Percentiles rank a stretch among this genome's conserved stretches.
Conservation (phyloP, 129 eudicot species). For the Heracleum sosnowskyi region DNA sequence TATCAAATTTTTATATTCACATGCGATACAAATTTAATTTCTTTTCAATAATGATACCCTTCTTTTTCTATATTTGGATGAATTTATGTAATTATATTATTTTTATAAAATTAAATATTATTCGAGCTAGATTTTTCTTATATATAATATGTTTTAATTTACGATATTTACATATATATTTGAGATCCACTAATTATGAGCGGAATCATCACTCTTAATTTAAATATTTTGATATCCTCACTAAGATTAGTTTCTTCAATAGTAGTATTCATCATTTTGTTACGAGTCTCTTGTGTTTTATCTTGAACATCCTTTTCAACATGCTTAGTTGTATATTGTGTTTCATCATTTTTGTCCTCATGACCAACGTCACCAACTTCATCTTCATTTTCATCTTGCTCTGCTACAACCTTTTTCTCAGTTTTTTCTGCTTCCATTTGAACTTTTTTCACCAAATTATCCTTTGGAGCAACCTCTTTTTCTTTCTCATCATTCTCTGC, state of each 20-base stretch:
- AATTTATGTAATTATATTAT: too few relatives aligned
- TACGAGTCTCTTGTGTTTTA: slow-evolving; percentile 10
- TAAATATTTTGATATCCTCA: slow-evolving; percentile 22
- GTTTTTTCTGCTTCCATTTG: slow-evolving; percentile 27
- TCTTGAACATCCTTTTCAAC: slow-evolving; percentile 7
- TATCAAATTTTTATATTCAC: too few relatives aligned
- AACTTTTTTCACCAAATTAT: slow-evolving; percentile 23
- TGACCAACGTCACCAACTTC: not conserved
- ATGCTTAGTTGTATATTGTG: not conserved
- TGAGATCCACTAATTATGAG: too few relatives aligned
- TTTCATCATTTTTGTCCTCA: slow-evolving; percentile 1
- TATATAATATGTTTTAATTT: too few relatives aligned
- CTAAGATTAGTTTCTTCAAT: slow-evolving; percentile 29
- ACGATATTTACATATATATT: too few relatives aligned
- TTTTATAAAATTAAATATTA: too few relatives aligned
- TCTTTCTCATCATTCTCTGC: slow-evolving; percentile 40
- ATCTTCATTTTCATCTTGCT: slow-evolving; percentile 2
- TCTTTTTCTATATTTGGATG: too few relatives aligned
- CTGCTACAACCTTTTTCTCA: slow-evolving; percentile 17
- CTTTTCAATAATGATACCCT: too few relatives aligned
- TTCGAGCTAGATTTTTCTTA: too few relatives aligned
- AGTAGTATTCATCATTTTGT: slow-evolving; percentile 7
- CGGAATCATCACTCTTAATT: too few relatives aligned
- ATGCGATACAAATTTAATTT: too few relatives aligned
- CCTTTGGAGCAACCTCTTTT: slow-evolving; percentile 16